Evolutionary conservation across 2,329 filamentous ascomycete genomes (phyloP), one percentile per base, ranked within the genome.

Genomic region (Aschersonia sp.): DNA sequence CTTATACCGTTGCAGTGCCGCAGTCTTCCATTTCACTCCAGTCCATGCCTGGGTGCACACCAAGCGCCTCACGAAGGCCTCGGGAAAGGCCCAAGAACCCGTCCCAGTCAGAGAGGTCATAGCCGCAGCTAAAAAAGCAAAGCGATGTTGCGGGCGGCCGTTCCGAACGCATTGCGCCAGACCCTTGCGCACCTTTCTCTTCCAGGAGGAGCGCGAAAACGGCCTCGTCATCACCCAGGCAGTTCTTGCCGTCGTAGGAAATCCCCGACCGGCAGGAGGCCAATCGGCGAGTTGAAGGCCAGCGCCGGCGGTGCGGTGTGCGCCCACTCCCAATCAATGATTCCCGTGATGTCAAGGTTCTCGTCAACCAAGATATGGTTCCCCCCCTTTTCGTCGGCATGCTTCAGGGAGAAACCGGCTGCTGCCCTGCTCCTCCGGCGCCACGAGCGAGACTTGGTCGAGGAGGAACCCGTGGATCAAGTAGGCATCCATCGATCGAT

Each of bases 321-420:
- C n/a, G 63, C 61, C 59, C 56, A 62, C 43, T 63, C 58, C 63
- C 62, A 73, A 51, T 74, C 69, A 46, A 73, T 67, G 32, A 74
- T 67, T 1, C 67, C 68, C 5, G 65, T 71, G 35, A 74, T 64
- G 48, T 70, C 67, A 49, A 60, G 68, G 6, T 69, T 44, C 4
- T 69, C 59, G 49, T 74, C 65, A 2, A 67, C 64, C 1, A 74
- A 57, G 11, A 74, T 63, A 44, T 73, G 68, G 46, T 72, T 22
- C 22, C 22, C 68, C 3, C 66, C 69, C 52, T 72, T 74, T 50
- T 73, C 69, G 48, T 59, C 58, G 45, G 52, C 52, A 41, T 61
- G 55, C 51, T 69, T 72, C 7, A 74, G 55, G 48, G 66, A 72
- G 55, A 65, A 73, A 30, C 53, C 56, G 35, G 8, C 35, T 22